Evolutionary conservation across 192 early-diverging fungal species (phyloP), one percentile per base, ranked within the genome.

Genomic region (Podila clonocystis): DNA sequence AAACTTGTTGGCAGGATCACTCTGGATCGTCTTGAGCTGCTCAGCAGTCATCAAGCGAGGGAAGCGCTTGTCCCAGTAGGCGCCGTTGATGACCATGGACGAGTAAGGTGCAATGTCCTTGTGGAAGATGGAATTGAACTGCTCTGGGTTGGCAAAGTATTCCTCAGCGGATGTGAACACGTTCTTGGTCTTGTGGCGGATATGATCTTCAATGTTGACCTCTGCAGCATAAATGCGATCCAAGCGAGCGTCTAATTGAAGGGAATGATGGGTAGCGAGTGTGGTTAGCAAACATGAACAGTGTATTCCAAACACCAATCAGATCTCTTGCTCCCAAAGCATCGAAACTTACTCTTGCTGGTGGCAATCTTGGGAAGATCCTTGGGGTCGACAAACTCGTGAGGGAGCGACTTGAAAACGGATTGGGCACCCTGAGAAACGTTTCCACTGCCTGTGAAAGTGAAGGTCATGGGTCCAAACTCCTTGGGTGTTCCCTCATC

Each of bases 371-470:
- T 75, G n/a, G 85, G 73, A 41, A 95, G 84, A 74, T 94, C 89
- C 41, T 90, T 87, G 28, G 89, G 86, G 20, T 91, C 87, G 17
- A 99, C 89, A 87, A 94, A 94, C 63, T 97, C 95, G 75, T 97
- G 95, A 1, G 98, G 97, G 57, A 99, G 85, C 58, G 91, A 86
- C 83, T 96, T 91, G 82, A 99, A 98, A 36, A 99, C 91, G 15
- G 94, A 91, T 75, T 94, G 87, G 0, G 96, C 97, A 24, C 98
- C 97, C 83, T 93, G 86, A 22, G 97, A 88, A 29, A 99, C 98
- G 66, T 98, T 94, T 9, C 98, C 98, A 30, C 90, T 82, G 20
- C 98, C 98, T 5, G 95, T 97, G 68, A 99, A 95, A 0, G 92
- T 92, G 70, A 98, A 97, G 28, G 92, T 85, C 89, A 98, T 87